Evolutionary conservation across 306 rosid species (phyloP).

Genomic region (Bauhinia variegata): DNA sequence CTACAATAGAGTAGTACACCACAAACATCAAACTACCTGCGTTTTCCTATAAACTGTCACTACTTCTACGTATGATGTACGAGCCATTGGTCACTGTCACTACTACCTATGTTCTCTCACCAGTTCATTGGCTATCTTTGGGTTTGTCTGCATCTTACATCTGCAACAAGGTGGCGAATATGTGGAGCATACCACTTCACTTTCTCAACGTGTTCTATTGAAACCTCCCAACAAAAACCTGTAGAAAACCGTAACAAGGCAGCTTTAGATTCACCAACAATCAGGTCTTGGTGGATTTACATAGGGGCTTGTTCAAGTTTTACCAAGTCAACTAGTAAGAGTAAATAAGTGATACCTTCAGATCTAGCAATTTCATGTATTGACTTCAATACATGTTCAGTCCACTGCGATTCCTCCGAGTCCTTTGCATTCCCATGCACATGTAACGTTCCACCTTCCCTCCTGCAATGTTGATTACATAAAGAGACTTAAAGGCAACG

Average conservation of each 20-base stretch:
- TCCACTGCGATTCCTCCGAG: conserved; percentile 69
- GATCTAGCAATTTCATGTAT: conserved; percentile 67
- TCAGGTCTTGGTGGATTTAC: not conserved
- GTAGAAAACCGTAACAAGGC: conserved; percentile 23
- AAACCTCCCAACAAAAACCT: conserved; percentile 83
- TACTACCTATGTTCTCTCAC: too few species aligned
- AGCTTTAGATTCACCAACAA: conserved; percentile 2
- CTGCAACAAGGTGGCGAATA: conserved; percentile 86
- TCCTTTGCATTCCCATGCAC: conserved; percentile 85
- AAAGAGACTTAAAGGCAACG: not conserved
- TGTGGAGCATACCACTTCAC: conserved; percentile 98
- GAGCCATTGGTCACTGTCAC: too few species aligned
- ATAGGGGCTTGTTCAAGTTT: conserved; percentile 15
- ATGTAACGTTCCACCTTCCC: conserved; percentile 81
- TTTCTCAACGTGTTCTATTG: conserved; percentile 74
- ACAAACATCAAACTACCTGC: not conserved
- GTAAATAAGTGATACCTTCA: conserved; percentile 58
- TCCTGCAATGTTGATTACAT: conserved; percentile 54
- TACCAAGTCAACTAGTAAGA: not conserved
- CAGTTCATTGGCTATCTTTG: conserved; percentile 33
- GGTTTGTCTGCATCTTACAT: conserved; percentile 67
- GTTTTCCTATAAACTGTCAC: conserved; percentile 2
- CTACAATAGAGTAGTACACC: not conserved
- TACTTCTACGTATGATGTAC: too few species aligned
- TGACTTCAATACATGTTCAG: conserved; percentile 58